A percentile compares a stretch with the other conserved stretches of the same genome.
Conservation (phyloP, 2,329 filamentous ascomycete genomes). For the Ceratocystis diversiconidia region DNA sequence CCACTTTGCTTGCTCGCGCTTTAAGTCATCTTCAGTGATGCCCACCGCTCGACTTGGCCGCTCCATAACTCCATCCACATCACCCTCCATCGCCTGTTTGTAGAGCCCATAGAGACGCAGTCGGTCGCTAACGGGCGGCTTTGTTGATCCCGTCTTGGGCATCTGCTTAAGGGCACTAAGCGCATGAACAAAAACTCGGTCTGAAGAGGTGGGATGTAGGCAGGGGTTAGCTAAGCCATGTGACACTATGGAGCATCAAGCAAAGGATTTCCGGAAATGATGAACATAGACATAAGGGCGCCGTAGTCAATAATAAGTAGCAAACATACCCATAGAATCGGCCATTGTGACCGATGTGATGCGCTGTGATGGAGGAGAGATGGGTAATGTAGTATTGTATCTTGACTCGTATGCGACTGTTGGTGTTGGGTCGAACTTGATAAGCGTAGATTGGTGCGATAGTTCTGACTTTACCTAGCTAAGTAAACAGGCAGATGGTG, state of each 20-base stretch:
- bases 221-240: constrained; percentile 1
- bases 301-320: not conserved
- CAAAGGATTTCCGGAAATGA: not conserved
- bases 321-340: constrained; percentile 28
- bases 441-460: no score
- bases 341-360: constrained; percentile 23
- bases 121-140: constrained; percentile 72
- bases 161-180: constrained; percentile 98
- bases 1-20: constrained; percentile 57
- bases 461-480: no score
- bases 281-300: not conserved
- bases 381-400: not conserved
- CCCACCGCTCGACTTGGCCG: constrained; percentile 46
- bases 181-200: constrained; percentile 96
- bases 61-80: constrained; percentile 88
- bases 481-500: not conserved
- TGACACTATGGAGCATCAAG: not conserved
- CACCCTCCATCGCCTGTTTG: constrained; percentile 98
- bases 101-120: constrained; percentile 93
- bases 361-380: not conserved
- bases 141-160: constrained; percentile 76
- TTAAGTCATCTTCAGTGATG: constrained; percentile 38
- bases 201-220: constrained; percentile 32
- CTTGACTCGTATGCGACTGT: not conserved
- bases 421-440: not conserved